A percentile compares a stretch with the other conserved stretches of the same genome.
phyloP scores from a whole-genome alignment of 495 filamentous ascomycete genomes.

The Tetracladium marchalianum region DNA sequence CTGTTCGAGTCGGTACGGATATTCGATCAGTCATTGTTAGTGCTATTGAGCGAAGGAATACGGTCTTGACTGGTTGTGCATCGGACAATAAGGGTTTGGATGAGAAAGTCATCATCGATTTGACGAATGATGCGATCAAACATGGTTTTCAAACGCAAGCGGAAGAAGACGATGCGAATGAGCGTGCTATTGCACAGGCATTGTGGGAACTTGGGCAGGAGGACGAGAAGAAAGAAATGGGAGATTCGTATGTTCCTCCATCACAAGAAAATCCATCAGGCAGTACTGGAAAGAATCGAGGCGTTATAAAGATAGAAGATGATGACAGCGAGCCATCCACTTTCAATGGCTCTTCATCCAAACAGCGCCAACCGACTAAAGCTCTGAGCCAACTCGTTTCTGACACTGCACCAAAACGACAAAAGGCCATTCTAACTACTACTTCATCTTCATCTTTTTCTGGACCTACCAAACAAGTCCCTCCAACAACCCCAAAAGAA shows the following conservation, averaged over 20 bases:
- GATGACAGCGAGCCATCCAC: not conserved
- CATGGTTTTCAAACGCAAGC: conserved; percentile 76
- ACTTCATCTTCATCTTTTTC: conserved; percentile 6
- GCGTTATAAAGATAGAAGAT: conserved; percentile 7
- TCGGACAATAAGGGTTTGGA: conserved; percentile 41
- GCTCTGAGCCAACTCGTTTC: conserved; percentile 20
- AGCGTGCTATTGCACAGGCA: conserved; percentile 79
- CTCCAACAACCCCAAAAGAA: not conserved
- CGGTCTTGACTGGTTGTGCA: conserved; percentile 63
- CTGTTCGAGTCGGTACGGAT: conserved; percentile 51
- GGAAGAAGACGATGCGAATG: conserved; percentile 84
- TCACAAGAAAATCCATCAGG: conserved; percentile 52
- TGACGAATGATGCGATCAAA: conserved; percentile 55
- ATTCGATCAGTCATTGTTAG: conserved; percentile 67
- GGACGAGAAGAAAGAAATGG: conserved; percentile 60
- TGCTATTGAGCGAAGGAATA: conserved; percentile 59
- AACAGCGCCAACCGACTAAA: conserved; percentile 9
- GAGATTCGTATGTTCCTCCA: conserved; percentile 52
- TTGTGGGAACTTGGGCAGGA: conserved; percentile 82
- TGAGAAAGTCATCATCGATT: conserved; percentile 43
- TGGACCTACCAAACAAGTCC: not conserved
- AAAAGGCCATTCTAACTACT: conserved; percentile 9
- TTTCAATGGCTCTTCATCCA: not conserved
- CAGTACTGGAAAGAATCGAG: conserved; percentile 23
- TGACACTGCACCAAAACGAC: conserved; percentile 18